Percentiles rank a stretch among this genome's conserved stretches.
Evolutionary conservation across 495 filamentous ascomycete species (phyloP).

Genomic region (Xylaria telfairii): DNA sequence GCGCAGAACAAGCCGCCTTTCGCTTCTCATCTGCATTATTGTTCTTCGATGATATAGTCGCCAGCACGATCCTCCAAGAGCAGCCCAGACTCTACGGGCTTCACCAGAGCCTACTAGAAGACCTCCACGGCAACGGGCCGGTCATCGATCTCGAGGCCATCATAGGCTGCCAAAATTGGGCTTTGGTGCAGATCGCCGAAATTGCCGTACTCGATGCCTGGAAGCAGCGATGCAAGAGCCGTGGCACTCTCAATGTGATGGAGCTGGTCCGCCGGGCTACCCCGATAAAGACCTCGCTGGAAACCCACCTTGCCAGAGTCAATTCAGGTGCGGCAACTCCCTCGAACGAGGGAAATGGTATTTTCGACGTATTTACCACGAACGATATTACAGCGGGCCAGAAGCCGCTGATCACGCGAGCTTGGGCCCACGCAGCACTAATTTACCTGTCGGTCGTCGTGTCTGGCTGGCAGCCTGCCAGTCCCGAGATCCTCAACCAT

Average conservation of each 20-base stretch:
- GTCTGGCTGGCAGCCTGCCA: slow-evolving; percentile 59
- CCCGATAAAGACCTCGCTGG: slow-evolving; percentile 46
- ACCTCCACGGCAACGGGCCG: slow-evolving; percentile 20
- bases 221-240: slow-evolving; percentile 52
- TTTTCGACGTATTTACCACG: too few relatives aligned
- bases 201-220: slow-evolving; percentile 57
- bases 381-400: too few relatives aligned
- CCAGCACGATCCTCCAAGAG: slow-evolving; percentile 50
- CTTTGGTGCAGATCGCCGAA: slow-evolving; percentile 50
- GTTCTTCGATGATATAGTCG: slow-evolving; percentile 56
- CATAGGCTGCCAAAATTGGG: slow-evolving; percentile 56
- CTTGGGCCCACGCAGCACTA: slow-evolving; percentile 58
- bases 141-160: slow-evolving; percentile 49
- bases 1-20: slow-evolving; percentile 58
- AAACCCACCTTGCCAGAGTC: slow-evolving; percentile 38
- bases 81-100: slow-evolving; percentile 49
- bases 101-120: slow-evolving; percentile 44
- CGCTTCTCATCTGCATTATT: slow-evolving; percentile 59
- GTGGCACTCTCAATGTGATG: slow-evolving; percentile 51
- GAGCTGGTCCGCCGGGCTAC: slow-evolving; percentile 52
- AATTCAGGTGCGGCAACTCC: slow-evolving; percentile 3
- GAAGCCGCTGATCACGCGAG: slow-evolving; percentile 32
- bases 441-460: slow-evolving; percentile 57
- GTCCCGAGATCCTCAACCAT: slow-evolving; percentile 43
- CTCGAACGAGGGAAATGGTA: background rate